Base-by-base conservation (phyloP, 2,329 filamentous ascomycete genomes). In the Phyllachora maydis region DNA sequence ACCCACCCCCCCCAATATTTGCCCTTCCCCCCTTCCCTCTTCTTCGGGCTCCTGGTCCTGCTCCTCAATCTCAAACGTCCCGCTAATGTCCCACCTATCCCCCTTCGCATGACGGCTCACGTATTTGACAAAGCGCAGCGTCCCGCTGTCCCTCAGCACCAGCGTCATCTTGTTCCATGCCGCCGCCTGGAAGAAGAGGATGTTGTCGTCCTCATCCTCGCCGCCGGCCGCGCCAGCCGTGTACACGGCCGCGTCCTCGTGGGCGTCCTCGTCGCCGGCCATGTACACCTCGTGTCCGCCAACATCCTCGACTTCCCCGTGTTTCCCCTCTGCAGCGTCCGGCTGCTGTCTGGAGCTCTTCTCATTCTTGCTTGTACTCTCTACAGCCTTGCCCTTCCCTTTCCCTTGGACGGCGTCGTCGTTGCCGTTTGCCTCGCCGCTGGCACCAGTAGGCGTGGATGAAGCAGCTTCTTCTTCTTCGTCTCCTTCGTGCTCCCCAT, bases 41-140 rank as follows among this genome's bases (percentile, higher is more conserved):
- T 46, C 43, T 3, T 43, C 47, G 1, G 37, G 42, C 1, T 46
- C 50, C 0, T 49, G 54, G 2, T 61, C 59, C 18, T 53, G 43
- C 28, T 66, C 61, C 31, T 62, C 61, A 16, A 92, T 72, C 13
- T 73, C 78, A 44, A 77, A 79, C 16, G 69, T 68, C 1, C 70
- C 88, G 22, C 68, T 73, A 23, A 95, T 59, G 50, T 98, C 88
- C 81, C 83, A 95, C 20, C 88, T 62, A 49, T 95, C 88, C 1
- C 88, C 88, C 40, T 66, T 66, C 6, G 88, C 88, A 23, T 61
- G 65, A 29, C 59, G 59, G 47, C 76, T 90, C 12, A 98, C 75
- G 45, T 95, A 98, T 56, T 95, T 98, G 39, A 95, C 82, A 43
- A 98, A 98, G 44, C 79, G 73, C 41, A 98, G 56, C 9, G 76